Evolutionary conservation across 2,329 filamentous ascomycete species (phyloP).

Genomic region (Magnaporthiopsis incrustans): DNA sequence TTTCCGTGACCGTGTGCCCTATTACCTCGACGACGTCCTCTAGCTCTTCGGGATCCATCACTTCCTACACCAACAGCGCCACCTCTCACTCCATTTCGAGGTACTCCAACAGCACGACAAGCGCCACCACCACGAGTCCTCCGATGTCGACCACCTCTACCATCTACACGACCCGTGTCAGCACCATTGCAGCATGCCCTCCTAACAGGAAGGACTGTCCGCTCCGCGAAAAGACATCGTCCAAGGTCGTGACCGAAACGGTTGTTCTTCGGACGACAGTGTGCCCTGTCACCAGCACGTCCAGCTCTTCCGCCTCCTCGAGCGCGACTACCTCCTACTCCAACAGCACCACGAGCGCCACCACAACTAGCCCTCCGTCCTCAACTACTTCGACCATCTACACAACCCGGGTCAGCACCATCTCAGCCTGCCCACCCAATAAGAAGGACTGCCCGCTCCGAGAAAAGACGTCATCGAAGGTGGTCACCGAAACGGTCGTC

Average conservation of each 20-base stretch:
- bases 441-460: background rate
- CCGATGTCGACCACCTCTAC: background rate
- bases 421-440: background rate
- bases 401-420: constrained; percentile 2
- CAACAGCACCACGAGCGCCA: background rate
- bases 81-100: background rate
- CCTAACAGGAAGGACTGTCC: background rate
- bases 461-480: background rate
- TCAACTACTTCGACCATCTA: constrained; percentile 3
- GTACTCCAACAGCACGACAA: background rate
- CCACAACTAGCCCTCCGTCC: background rate
- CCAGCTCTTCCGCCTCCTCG: background rate
- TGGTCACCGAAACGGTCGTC: background rate
- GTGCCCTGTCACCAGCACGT: background rate
- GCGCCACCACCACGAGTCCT: background rate
- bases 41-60: background rate
- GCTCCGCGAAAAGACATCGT: background rate
- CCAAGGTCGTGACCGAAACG: background rate
- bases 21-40: background rate
- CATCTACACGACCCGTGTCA: constrained; percentile 2
- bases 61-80: background rate
- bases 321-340: background rate
- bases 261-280: constrained; percentile 1
- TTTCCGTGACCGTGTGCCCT: constrained; percentile 1
- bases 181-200: constrained; percentile 4